Evolutionary conservation across 192 early-diverging fungal genomes (phyloP), one percentile per base, ranked within the genome.

Genomic region (Umbelopsis vinacea): DNA sequence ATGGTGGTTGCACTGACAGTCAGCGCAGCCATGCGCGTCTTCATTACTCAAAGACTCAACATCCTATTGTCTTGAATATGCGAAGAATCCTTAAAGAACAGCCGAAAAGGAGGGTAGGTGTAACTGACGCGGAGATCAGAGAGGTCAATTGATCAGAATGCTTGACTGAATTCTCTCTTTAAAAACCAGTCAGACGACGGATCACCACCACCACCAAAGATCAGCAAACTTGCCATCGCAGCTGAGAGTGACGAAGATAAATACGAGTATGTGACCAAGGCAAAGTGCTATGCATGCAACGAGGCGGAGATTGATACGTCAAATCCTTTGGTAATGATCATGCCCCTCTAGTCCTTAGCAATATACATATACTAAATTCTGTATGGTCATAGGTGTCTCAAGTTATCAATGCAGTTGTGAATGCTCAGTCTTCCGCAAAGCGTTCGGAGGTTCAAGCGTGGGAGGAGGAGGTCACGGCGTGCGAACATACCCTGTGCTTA

Each of bases 391-490:
- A 94, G 94, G 76, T 92, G 53, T 70, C 82, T 0, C 72, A 76
- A 4, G 82, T 91, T 29, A 83, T 92, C 12, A 86, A 90, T 33
- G 89, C 88, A 8, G 87, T 98, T 21, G 81, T 97, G 71, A 75
- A 79, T 8, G 89, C 96, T 0, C 79, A 93, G 6, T 96, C 97
- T 23, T 92, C 96, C 3, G 88, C 87, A 60, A 90, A 90, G 74
- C 86, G 94, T 72, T 91, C 89, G 3, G 96, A 98, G 77, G 90
- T 97, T 76, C 93, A 96, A 76, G 92, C 93, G 2, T 99, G 97
- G 97, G 89, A 96, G 67, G 92, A 95, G 67, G 94, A 97, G 43
- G 88, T 93, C 52, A 70, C 71, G 9, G 74, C 85, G 0, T 99
- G 97, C 83, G 85, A 87, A 33, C 97, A 99, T 76, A 92, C 91